A percentile compares a stretch with the other conserved stretches of the same genome.
phyloP scores from a whole-genome alignment of 345 rosid genomes.

The Passiflora organensis region DNA sequence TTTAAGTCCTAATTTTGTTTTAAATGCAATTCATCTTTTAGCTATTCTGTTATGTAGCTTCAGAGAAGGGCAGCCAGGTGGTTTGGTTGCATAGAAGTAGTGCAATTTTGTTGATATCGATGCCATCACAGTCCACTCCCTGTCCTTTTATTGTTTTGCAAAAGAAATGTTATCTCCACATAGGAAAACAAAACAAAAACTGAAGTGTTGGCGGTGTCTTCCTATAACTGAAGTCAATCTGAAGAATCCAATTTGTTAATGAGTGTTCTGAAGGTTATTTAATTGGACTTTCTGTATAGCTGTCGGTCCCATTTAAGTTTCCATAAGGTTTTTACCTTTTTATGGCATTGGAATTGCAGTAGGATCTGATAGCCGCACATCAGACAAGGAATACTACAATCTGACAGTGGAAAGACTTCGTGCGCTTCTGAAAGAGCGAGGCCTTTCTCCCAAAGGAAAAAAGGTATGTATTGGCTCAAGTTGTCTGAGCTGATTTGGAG shows the following conservation, averaged over 20 bases:
- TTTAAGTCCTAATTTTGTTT: too few relatives aligned
- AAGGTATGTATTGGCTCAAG: slow-evolving; percentile 47
- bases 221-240: not conserved
- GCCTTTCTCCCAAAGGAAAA: slow-evolving; percentile 73
- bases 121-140: too few relatives aligned
- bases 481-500: not conserved
- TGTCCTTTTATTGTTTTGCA: too few relatives aligned
- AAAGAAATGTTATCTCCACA: too few relatives aligned
- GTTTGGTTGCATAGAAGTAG: too few relatives aligned
- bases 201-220: too few relatives aligned
- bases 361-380: slow-evolving; percentile 53
- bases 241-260: not conserved
- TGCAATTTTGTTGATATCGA: too few relatives aligned
- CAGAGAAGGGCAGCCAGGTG: too few relatives aligned
- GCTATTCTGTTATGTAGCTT: too few relatives aligned
- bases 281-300: not conserved
- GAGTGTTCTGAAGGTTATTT: not conserved
- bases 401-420: slow-evolving; percentile 88
- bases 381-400: slow-evolving; percentile 58
- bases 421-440: slow-evolving; percentile 66
- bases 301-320: not conserved
- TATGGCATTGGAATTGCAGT: slow-evolving; percentile 30
- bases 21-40: too few relatives aligned
- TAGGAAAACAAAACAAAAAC: too few relatives aligned
- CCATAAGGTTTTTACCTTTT: not conserved